Percentiles rank a stretch among this genome's conserved stretches.
These are phyloP conservation scores for Echinochloa phyllopogon DNA, from an alignment of 176 grass and related monocot genomes.

Conservation along the genomic window DNA sequence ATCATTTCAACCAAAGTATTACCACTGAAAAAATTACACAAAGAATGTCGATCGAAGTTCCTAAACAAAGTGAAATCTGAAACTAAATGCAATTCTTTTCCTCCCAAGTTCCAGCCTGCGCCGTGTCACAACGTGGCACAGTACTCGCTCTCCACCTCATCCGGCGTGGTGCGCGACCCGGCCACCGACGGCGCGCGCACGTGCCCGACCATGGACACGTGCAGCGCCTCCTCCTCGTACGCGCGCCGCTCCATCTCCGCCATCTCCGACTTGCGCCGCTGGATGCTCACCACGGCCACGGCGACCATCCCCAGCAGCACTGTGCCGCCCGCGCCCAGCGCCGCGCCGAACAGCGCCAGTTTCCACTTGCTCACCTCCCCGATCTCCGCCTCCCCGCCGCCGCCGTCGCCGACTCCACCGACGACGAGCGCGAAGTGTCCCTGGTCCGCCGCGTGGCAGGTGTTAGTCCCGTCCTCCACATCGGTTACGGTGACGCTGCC, in stretches of 20 bases:
- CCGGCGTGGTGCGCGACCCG: constrained; percentile 73
- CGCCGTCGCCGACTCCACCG: constrained; percentile 21
- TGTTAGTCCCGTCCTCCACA: constrained; percentile 52
- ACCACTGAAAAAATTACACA: constrained; percentile 20
- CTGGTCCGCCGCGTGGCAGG: constrained; percentile 63
- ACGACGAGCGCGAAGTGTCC: constrained; percentile 84
- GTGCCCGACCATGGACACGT: constrained; percentile 92
- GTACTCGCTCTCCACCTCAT: constrained; percentile 62
- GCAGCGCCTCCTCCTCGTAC: constrained; percentile 91
- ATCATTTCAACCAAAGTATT: constrained; percentile 24
- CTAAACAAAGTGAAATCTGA: not conserved
- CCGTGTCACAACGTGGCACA: constrained; percentile 42
- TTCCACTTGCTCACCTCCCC: constrained; percentile 79
- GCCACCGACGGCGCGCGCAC: constrained; percentile 81
- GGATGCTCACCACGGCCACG: constrained; percentile 71
- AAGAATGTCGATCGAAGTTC: constrained; percentile 45
- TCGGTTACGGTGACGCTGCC: constrained; percentile 59
- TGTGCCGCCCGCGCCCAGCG: constrained; percentile 62
- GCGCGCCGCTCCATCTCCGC: constrained; percentile 84
- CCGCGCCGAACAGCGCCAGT: constrained; percentile 72
- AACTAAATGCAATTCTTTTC: constrained; percentile 8
- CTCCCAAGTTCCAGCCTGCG: not conserved
- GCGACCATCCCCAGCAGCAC: constrained; percentile 72
- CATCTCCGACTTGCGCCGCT: constrained; percentile 61
- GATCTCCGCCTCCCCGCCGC: not conserved